Base-by-base conservation (phyloP, 148 eudicot genomes). In the Camellia granthamiana region DNA sequence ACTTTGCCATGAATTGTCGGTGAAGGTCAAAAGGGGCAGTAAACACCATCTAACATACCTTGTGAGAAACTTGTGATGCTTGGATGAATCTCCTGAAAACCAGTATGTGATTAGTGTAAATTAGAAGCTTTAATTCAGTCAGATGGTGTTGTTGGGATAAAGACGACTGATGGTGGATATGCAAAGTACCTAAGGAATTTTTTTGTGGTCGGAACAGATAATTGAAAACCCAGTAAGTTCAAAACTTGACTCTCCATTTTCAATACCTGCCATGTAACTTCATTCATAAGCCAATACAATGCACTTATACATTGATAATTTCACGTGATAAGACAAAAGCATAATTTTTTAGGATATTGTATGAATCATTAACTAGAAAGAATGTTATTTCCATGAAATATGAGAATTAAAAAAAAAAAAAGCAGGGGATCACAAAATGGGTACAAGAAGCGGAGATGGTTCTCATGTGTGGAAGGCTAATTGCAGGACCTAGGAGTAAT, bases 171-270 rank as follows among this genome's bases (percentile, higher is more conserved):
- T 80, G 65, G 55, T 13, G 21, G 79, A 78, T 30, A 75, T 7
- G 51, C 69, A 2, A 72, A 79, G 54, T 74, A 93, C 97, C 98
- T 94, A 73, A 94, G 87, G 83, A 94, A 94, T 74, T 92, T 92
- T 85, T 94, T 92, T 42, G 88, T 85, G 77, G 97, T 94, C 16
- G 98, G 97, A 84, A 85, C 88, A 80, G 97, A 88, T 14, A 94
- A 84, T 77, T 89, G 92, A 88, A 92, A 94, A 78, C 90, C 85
- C 80, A 92, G 58, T 62, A 87, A 79, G 71, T 94, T 91, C 83
- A 94, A 81, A 75, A 92, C 84, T 76, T 84, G 79, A 77, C 92
- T 85, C 84, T 94, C 98, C 98, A 92, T 94, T 81, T 85, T 85
- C 87, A 94, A 69, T 15, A 94, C 98, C 98, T 94, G 85, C 21